Percentiles rank a stretch among this genome's conserved stretches.
These are phyloP conservation scores for Pestalotiopsis sp. DNA, from an alignment of 2,329 filamentous ascomycete genomes.

Conservation along the genomic window DNA sequence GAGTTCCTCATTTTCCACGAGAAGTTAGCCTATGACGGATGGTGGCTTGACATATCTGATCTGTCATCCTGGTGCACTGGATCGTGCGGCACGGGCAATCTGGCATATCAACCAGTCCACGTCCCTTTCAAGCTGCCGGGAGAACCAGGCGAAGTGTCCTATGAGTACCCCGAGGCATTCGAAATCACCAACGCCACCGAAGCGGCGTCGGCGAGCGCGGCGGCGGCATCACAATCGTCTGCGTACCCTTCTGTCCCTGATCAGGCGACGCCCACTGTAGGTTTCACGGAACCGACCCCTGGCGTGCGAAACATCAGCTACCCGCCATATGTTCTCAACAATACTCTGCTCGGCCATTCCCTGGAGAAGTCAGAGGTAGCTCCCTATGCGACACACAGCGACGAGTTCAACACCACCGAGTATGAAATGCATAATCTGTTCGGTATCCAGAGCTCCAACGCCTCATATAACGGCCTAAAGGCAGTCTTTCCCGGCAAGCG, in stretches of 20 bases:
- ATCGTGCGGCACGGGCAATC: conserved; percentile 66
- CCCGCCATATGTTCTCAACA: conserved; percentile 76
- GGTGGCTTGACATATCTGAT: conserved; percentile 62
- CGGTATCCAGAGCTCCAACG: conserved; percentile 73
- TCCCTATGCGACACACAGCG: conserved; percentile 64
- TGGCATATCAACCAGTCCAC: conserved; percentile 68
- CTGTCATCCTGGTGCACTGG: conserved; percentile 67
- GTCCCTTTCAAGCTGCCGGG: conserved; percentile 66
- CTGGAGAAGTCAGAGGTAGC: conserved; percentile 34
- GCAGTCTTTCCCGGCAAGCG: conserved; percentile 65
- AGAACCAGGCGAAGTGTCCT: conserved; percentile 59
- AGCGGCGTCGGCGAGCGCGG: conserved; percentile 56
- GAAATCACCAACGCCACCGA: conserved; percentile 68
- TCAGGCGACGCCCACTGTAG: conserved; percentile 55
- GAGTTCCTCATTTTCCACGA: conserved; percentile 61
- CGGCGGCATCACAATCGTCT: conserved; percentile 31
- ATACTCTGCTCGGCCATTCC: conserved; percentile 62
- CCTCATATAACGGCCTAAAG: conserved; percentile 71
- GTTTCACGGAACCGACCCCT: conserved; percentile 45
- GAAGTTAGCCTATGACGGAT: conserved; percentile 48
- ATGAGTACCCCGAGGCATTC: conserved; percentile 69
- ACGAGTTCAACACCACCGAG: conserved; percentile 60
- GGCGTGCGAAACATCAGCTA: conserved; percentile 68
- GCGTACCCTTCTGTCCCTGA: conserved; percentile 34
- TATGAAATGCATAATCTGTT: conserved; percentile 85